These are phyloP conservation scores for Rhododendron ferrugineum DNA, from an alignment of 148 eudicot species.

Conservation along the genomic window DNA sequence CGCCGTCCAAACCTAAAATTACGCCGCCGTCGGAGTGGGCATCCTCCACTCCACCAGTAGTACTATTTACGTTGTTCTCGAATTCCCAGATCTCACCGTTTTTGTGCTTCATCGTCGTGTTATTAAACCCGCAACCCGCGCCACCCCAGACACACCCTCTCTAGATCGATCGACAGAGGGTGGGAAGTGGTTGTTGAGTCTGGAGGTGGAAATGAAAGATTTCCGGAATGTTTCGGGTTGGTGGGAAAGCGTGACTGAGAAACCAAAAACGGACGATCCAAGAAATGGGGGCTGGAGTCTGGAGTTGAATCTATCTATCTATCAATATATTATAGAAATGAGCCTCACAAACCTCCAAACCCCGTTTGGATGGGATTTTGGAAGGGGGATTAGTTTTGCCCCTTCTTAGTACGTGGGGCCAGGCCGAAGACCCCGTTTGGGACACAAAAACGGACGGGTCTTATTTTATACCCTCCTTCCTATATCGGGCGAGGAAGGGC, in stretches of 20 bases:
- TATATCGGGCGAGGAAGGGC: too few relatives aligned
- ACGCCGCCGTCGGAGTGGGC: slow-evolving; percentile 20
- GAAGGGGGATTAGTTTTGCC: too few relatives aligned
- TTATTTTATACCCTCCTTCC: too few relatives aligned
- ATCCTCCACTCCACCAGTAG: neutral
- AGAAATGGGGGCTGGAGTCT: neutral
- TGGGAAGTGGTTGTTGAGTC: neutral
- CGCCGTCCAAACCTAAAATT: slow-evolving; percentile 75
- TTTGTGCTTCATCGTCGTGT: slow-evolving; percentile 12
- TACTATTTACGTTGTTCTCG: slow-evolving; percentile 11
- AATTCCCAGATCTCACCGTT: slow-evolving; percentile 25
- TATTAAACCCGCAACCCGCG: neutral
- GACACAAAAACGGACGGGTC: too few relatives aligned
- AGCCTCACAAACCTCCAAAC: too few relatives aligned
- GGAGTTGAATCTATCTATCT: too few relatives aligned
- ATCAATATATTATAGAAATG: too few relatives aligned
- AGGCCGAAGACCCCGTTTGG: too few relatives aligned
- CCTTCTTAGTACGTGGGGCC: too few relatives aligned
- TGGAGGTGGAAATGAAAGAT: neutral
- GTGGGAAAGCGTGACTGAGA: neutral
- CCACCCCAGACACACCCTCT: neutral
- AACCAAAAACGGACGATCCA: neutral
- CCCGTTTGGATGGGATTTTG: too few relatives aligned
- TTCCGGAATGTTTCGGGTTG: neutral
- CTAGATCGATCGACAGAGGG: neutral